Base-by-base conservation (phyloP, 1,284 basidiomycete genomes). In the Pseudozyma thailandica region DNA sequence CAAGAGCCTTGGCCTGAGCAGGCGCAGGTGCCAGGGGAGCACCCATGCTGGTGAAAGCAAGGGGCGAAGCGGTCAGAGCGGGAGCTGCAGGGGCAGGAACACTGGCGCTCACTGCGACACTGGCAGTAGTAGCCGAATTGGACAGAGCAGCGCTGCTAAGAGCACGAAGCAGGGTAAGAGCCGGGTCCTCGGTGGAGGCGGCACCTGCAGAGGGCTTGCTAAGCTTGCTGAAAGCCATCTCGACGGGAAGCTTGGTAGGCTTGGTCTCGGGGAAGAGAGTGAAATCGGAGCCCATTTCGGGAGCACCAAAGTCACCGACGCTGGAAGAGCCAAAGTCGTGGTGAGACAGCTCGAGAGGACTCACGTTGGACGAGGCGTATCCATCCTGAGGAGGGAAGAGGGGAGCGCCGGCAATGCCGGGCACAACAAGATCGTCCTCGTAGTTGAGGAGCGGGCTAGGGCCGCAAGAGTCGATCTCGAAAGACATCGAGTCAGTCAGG, bases 401-500 rank as follows among this genome's bases (percentile, higher is more conserved):
- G 23, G 61, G 58, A 46, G 65, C 68, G 52, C 61, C 68, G 58
- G 73, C 75, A 42, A 79, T 78, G 54, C 77, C 74, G 53, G 77
- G 77, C 44, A 72, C 62, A 50, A 62, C 69, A 42, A 65, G 35
- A 53, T 70, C 63, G 20, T 66, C 70, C 23, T 73, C 73, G 50
- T 77, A 72, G 56, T 62, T 62, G 57, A 79, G 69, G 28, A 79
- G 72, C 39, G 77, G 77, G 50, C 74, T 78, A 20, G 77, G 64
- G 45, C 71, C 72, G 74, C 75, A 78, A 49, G 77, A 79, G 63
- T 71, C 62, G 50, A 72, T 56, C 50, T 79, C 74, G 46, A 79
- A 79, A 46, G 73, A 72, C 66, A 76, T 68, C 53, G 74, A 65
- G 64, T 75, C 74, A 43, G 77, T 76, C 38, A 79, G 60, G 44